Base-by-base conservation (phyloP, 345 rosid genomes). In the Limnanthes douglasii region DNA sequence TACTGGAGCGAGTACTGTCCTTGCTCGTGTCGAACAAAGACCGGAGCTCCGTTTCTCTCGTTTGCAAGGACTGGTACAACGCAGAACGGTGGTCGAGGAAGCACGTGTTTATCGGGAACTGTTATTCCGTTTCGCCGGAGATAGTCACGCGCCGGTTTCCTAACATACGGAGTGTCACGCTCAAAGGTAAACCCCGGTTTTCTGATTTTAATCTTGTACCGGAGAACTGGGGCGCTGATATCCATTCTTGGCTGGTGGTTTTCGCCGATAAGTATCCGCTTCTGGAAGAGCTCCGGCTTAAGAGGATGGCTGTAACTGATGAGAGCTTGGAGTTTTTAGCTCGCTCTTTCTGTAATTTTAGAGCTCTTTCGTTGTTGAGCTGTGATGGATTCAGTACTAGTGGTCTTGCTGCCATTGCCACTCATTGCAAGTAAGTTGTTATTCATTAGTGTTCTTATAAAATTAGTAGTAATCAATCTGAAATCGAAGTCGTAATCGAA, bases 171-270 rank as follows among this genome's bases (percentile, higher is more conserved):
- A 54, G 75, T 51, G 67, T 78, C 15, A 68, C 69, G 11, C 50
- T 78, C 15, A 78, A 78, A 38, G 88, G 88, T 48, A 73, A 73
- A 55, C 88, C 88, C 1, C 53, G 82, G 17, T 78, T 78, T 51
- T 59, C 82, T 3, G 88, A 78, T 43, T 78, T 78, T 57, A 70
- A 65, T 46, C 50, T 78, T 45, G 75, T 78, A 3, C 88, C 88
- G 2, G 50, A 52, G 12, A 48, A 73, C 15, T 78, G 88, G 88
- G 88, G 88, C 0, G 88, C 78, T 7, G 66, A 78, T 53, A 53
- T 73, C 5, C 65, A 59, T 5, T 31, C 68, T 0, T 78, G 88
- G 88, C 65, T 78, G 2, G 51, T 62, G 5, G 68, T 66, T 9
- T 69, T 78, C 21, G 78, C 79, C 3, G 41, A 43, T 1, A 43